Evolutionary conservation across 2,329 filamentous ascomycete genomes (phyloP), one percentile per base, ranked within the genome.

Genomic region (Fusarium transvaalense): DNA sequence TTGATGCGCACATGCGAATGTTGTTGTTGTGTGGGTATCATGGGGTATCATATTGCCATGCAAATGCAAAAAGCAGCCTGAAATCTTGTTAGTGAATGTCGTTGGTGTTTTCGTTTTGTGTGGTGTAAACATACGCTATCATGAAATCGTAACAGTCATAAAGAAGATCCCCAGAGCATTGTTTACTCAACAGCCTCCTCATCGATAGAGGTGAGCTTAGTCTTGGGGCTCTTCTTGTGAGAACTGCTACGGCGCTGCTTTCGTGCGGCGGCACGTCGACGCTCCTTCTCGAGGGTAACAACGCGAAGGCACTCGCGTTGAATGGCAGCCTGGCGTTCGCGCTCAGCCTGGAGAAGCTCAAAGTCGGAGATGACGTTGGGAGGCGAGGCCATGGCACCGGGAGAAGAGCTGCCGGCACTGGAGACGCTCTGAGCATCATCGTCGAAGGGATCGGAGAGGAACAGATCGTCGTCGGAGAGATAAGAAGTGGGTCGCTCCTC

Each of bases 391-490:
- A 73, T 66, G 66, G 75, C 71, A 41, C 69, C 62, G 25, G 77
- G 77, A 47, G 78, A 78, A 17, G 78, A 81, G 75, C 79, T 74
- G 75, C 80, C 81, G 45, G 83, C 79, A 74, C 82, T 83, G 72
- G 80, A 82, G 52, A 84, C 77, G 76, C 82, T 85, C 76, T 77
- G 80, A 63, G 78, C 71, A 72, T 86, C 83, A 71, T 87, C 83
- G 70, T 86, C 83, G 57, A 83, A 82, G 68, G 81, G 78, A 69
- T 84, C 82, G 75, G 81, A 75, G 59, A 85, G 82, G 77, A 87
- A 85, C 56, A 90, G 84, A 71, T 90, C 88, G 78, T 90, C 88
- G 80, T 90, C 88, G 41, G 87, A 88, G 66, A 90, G 82, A 77
- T 84, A 88, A 1, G 86, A 86, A 4, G 84, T 84, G 19, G 85